Percentiles rank a stretch among this genome's conserved stretches.
phyloP scores from a whole-genome alignment of 2,329 filamentous ascomycete genomes.

The Trichoderma cornu-damae region DNA sequence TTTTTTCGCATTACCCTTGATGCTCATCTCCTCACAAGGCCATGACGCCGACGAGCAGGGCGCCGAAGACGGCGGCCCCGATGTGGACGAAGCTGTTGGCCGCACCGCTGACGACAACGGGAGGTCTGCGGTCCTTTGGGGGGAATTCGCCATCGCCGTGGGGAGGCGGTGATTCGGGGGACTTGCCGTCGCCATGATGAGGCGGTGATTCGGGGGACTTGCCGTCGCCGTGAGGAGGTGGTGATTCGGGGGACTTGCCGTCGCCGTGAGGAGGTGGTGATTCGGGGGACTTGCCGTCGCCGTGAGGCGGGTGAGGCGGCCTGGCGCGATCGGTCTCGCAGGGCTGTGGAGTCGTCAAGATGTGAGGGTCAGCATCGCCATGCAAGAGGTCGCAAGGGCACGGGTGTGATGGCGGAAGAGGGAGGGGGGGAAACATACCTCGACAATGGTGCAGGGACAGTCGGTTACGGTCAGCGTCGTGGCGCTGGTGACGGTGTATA shows the following conservation, averaged over 20 bases:
- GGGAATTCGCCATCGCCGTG: too few relatives aligned
- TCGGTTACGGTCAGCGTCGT: conserved; percentile 51
- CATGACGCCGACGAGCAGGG: conserved; percentile 27
- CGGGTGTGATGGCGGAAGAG: too few relatives aligned
- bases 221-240: too few relatives aligned
- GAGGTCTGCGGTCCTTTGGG: neutral
- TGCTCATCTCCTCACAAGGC: conserved; percentile 34
- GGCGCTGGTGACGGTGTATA: conserved; percentile 51
- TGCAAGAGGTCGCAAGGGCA: too few relatives aligned
- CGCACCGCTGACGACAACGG: conserved; percentile 22
- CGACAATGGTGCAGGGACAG: conserved; percentile 46
- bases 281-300: too few relatives aligned
- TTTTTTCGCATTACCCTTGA: too few relatives aligned
- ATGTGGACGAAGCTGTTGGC: conserved; percentile 20
- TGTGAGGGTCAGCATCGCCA: too few relatives aligned
- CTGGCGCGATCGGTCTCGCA: conserved; percentile 13
- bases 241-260: too few relatives aligned
- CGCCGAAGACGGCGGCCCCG: conserved; percentile 27
- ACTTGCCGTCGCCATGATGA: too few relatives aligned
- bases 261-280: too few relatives aligned
- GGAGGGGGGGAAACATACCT: conserved; percentile 28
- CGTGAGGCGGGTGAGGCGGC: conserved; percentile 19
- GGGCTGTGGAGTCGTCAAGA: too few relatives aligned
- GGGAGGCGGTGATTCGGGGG: too few relatives aligned
- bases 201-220: neutral